Base-by-base conservation (phyloP, 306 rosid genomes). In the Prunus kanzakura region DNA sequence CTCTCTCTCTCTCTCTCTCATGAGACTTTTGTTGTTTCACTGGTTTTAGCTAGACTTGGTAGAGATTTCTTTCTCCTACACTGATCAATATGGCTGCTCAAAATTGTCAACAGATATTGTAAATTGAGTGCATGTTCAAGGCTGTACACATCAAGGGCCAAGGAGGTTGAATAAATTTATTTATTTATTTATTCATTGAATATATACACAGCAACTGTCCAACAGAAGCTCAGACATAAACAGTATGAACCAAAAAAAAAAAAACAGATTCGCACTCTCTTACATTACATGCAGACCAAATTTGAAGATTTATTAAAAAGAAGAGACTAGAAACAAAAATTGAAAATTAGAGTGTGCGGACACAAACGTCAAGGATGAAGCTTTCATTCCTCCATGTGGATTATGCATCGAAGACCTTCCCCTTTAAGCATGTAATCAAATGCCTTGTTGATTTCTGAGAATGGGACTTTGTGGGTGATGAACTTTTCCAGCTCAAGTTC, bases 401-500 rank as follows among this genome's bases (percentile, higher is more conserved):
- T 79, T 29, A 57, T 29, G 68, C 80, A 77, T 8, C 69, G 74
- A 32, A 77, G 47, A 57, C 74, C 67, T 30, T 67, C 68, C 60
- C 80, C 80, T 29, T 76, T 82, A 18, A 82, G 84, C 86, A 79
- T 82, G 80, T 76, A 76, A 43, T 82, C 82, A 67, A 82, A 79
- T 6, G 88, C 82, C 54, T 79, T 82, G 77, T 82, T 85, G 84
- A 82, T 82, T 73, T 85, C 75, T 5, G 74, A 73, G 75, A 85
- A 82, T 11, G 84, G 78, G 56, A 85, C 58, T 73, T 64, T 71
- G 51, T 85, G 84, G 61, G 86, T 76, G 74, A 79, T 73, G 62
- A 79, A 79, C 70, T 79, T 81, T 73, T 86, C 84, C 27, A 61
- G 47, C 68, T 84, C 87, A 43, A 81, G 82, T 57, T 86, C 85